phyloP scores from a whole-genome alignment of 345 rosid species.

The Eucalyptus camaldulensis region DNA sequence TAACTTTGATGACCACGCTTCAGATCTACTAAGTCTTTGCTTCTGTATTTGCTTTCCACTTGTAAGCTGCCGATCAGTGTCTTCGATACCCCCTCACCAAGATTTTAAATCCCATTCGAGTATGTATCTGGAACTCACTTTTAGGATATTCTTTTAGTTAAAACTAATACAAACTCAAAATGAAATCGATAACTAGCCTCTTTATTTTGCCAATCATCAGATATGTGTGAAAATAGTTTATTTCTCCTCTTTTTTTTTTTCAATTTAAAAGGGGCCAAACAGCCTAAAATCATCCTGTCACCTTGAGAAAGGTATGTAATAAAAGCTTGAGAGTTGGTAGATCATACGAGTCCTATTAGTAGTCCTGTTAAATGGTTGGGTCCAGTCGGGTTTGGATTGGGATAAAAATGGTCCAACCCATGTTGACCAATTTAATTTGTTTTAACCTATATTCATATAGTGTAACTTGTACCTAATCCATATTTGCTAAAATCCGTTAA shows the following conservation, averaged over 20 bases:
- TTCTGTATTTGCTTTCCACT: not conserved
- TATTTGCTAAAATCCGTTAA: too few species aligned
- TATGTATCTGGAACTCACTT: not conserved
- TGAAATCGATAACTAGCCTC: not conserved
- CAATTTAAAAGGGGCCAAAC: not conserved
- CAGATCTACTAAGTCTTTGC: not conserved
- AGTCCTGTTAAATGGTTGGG: too few species aligned
- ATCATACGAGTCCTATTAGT: not conserved
- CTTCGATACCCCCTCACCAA: not conserved
- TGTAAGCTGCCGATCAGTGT: not conserved
- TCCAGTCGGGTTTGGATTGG: too few species aligned
- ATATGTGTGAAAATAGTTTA: too few species aligned
- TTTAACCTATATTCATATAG: too few species aligned
- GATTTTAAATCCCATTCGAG: not conserved
- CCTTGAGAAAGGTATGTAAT: not conserved
- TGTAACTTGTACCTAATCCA: too few species aligned
- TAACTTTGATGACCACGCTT: not conserved
- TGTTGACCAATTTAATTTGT: rapidly evolving
- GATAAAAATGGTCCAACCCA: rapidly evolving
- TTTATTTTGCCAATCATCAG: not conserved
- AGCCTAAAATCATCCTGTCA: not conserved
- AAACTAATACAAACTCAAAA: not conserved
- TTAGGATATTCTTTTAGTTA: not conserved
- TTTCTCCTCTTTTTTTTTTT: not conserved
- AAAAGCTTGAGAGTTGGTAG: not conserved